Percentiles rank a stretch among this genome's conserved stretches.
phyloP scores from a whole-genome alignment of 495 filamentous ascomycete genomes.

The Penicillium daleae region DNA sequence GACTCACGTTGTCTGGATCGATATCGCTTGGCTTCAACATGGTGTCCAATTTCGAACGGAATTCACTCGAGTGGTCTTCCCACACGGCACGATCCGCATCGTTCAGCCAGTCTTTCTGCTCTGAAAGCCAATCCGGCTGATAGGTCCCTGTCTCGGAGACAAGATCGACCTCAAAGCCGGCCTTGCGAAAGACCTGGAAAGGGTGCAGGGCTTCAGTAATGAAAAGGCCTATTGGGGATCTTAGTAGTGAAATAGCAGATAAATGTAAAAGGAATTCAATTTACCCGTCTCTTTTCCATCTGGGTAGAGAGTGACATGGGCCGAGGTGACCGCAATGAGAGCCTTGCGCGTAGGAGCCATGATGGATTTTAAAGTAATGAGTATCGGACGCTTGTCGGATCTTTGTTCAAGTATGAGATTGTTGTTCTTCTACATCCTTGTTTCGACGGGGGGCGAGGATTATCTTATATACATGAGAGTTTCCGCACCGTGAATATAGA shows the following conservation, averaged over 20 bases:
- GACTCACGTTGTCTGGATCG: not conserved
- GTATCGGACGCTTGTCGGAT: not conserved
- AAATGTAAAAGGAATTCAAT: not conserved
- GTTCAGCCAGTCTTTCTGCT: conserved; percentile 45
- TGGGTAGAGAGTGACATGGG: not conserved
- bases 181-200: conserved; percentile 46
- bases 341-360: not conserved
- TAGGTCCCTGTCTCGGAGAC: conserved; percentile 54
- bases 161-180: conserved; percentile 55
- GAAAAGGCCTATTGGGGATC: conserved; percentile 36
- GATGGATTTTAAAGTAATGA: not conserved
- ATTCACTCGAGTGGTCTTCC: conserved; percentile 32
- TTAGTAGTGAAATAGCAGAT: not conserved
- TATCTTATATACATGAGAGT: not conserved
- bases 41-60: not conserved
- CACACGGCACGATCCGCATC: conserved; percentile 41
- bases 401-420: not conserved
- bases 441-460: not conserved
- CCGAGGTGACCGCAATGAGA: not conserved
- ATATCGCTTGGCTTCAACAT: not conserved
- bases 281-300: not conserved
- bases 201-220: conserved; percentile 55
- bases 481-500: not conserved
- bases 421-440: not conserved
- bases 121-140: conserved; percentile 49